Conservation (phyloP, 129 eudicot species). For the Centaurea solstitialis region DNA sequence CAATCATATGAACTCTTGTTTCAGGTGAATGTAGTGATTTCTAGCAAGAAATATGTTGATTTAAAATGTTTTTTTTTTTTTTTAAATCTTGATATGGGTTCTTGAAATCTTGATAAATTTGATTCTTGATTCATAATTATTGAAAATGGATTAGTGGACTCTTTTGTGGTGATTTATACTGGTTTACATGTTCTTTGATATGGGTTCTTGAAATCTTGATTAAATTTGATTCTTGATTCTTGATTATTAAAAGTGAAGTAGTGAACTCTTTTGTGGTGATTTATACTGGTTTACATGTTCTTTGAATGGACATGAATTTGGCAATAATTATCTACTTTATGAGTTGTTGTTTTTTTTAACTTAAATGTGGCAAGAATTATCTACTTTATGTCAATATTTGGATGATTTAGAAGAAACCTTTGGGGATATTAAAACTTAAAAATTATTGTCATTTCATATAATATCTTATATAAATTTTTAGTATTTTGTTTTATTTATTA, state of each 20-base stretch:
- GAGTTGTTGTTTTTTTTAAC: not conserved
- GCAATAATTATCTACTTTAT: not conserved
- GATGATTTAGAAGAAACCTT: not conserved
- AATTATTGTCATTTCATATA: too few relatives aligned
- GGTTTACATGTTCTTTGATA: not conserved
- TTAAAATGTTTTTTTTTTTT: not conserved
- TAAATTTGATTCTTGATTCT: conserved; percentile 5
- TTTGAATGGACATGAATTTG: not conserved
- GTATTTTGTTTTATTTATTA: too few relatives aligned
- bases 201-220: conserved; percentile 4
- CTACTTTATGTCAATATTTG: conserved; percentile 8
- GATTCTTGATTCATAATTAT: not conserved
- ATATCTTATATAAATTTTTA: too few relatives aligned
- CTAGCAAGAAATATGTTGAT: not conserved
- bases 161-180: not conserved
- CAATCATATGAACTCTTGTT: conserved; percentile 2
- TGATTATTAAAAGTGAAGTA: not conserved
- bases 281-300: not conserved
- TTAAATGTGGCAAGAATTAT: not conserved
- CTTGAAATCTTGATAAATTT: conserved; percentile 9
- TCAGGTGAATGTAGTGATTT: conserved; percentile 23
- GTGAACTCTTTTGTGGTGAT: not conserved
- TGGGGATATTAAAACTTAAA: not conserved
- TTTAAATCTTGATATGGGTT: not conserved
- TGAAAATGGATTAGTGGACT: not conserved